Percentiles rank a stretch among this genome's conserved stretches.
These are phyloP conservation scores for Suillus bovinus DNA, from an alignment of 768 basidiomycete genomes.

Conservation along the genomic window DNA sequence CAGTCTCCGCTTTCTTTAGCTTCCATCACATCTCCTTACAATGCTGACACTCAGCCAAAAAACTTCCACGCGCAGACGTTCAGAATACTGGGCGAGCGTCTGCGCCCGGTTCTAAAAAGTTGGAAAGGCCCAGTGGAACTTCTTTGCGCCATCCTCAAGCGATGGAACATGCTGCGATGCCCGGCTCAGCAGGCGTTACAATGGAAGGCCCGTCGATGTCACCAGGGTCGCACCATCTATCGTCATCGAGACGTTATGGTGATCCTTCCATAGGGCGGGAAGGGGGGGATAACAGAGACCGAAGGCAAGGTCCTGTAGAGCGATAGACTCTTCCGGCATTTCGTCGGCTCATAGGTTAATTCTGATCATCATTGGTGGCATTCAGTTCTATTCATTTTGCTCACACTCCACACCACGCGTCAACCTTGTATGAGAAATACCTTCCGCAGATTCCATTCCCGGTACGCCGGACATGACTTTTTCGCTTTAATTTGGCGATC, in stretches of 20 bases:
- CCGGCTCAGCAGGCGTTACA: conserved; percentile 26
- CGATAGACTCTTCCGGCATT: conserved; percentile 20
- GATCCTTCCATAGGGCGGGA: conserved; percentile 40
- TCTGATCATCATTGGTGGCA: conserved; percentile 13
- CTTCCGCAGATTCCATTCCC: conserved; percentile 10
- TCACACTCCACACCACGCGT: conserved; percentile 19
- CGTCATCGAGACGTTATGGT: conserved; percentile 36
- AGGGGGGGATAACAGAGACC: conserved; percentile 32
- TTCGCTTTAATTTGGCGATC: conserved; percentile 13
- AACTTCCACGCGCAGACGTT: conserved; percentile 80
- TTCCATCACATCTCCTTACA: conserved; percentile 44
- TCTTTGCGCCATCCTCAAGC: conserved; percentile 39
- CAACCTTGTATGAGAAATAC: conserved; percentile 9
- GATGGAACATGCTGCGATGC: conserved; percentile 25
- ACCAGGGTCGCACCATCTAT: conserved; percentile 36
- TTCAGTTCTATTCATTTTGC: conserved; percentile 18
- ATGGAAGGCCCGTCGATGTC: conserved; percentile 30
- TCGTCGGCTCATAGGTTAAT: conserved; percentile 8
- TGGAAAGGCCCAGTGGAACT: conserved; percentile 36
- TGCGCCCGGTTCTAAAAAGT: conserved; percentile 53
- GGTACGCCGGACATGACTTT: conserved; percentile 24
- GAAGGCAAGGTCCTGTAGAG: conserved; percentile 30
- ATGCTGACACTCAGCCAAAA: conserved; percentile 55
- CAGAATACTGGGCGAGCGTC: conserved; percentile 70
- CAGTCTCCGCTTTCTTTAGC: conserved; percentile 42